A percentile compares a stretch with the other conserved stretches of the same genome.
phyloP scores from a whole-genome alignment of 2,329 filamentous ascomycete genomes.

The Xylaria sp. region DNA sequence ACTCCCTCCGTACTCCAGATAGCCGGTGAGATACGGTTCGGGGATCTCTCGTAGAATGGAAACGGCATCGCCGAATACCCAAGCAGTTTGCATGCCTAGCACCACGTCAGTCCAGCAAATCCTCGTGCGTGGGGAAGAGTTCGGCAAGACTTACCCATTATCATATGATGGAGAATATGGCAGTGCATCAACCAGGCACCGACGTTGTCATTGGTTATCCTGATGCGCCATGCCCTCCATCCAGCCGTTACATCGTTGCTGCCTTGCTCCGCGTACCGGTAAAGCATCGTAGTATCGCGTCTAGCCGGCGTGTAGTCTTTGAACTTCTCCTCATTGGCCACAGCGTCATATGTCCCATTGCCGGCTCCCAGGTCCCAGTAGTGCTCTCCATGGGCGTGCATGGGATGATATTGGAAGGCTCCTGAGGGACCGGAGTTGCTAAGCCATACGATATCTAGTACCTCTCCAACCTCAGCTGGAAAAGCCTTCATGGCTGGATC shows the following conservation, averaged over 20 bases:
- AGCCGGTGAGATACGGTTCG: slow-evolving; percentile 35
- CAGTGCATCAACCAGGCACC: slow-evolving; percentile 61
- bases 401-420: slow-evolving; percentile 45
- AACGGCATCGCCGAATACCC: slow-evolving; percentile 37
- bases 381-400: slow-evolving; percentile 52
- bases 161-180: slow-evolving; percentile 53
- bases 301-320: slow-evolving; percentile 34
- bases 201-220: slow-evolving; percentile 40
- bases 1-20: slow-evolving; percentile 41
- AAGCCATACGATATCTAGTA: slow-evolving; percentile 48
- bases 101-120: neutral
- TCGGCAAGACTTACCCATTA: slow-evolving; percentile 44
- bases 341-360: slow-evolving; percentile 47
- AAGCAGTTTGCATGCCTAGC: slow-evolving; percentile 39
- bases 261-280: slow-evolving; percentile 44
- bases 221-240: slow-evolving; percentile 57
- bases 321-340: slow-evolving; percentile 41
- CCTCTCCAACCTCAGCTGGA: slow-evolving; percentile 51
- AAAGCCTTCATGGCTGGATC: slow-evolving; percentile 47
- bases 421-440: slow-evolving; percentile 37
- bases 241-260: slow-evolving; percentile 40
- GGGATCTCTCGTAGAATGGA: slow-evolving; percentile 35
- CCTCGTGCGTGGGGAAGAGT: too few relatives aligned
- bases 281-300: slow-evolving; percentile 50
- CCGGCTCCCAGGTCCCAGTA: slow-evolving; percentile 50